These are phyloP conservation scores for Chenopodium berlandieri DNA, from an alignment of 148 eudicot genomes.

Conservation along the genomic window DNA sequence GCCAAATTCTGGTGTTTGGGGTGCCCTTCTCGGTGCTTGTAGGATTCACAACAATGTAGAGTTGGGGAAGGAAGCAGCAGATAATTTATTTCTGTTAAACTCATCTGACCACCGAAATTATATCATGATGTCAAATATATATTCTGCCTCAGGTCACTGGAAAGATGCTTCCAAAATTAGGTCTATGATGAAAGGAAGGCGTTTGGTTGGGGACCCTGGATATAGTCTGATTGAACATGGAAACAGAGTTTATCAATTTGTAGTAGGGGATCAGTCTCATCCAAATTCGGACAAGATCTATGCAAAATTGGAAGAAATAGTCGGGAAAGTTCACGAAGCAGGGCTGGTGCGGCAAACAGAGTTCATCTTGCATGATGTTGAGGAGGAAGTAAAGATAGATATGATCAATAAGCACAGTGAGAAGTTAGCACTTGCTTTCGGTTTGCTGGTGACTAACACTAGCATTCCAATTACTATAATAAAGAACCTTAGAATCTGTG, in stretches of 20 bases:
- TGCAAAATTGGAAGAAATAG: slow-evolving; percentile 35
- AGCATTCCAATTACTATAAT: slow-evolving; percentile 35
- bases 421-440: slow-evolving; percentile 51
- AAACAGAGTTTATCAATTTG: slow-evolving; percentile 34
- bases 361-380: slow-evolving; percentile 42
- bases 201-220: slow-evolving; percentile 29
- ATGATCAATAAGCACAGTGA: slow-evolving; percentile 49
- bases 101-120: slow-evolving; percentile 41
- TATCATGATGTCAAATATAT: slow-evolving; percentile 41
- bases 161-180: slow-evolving; percentile 39
- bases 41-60: slow-evolving; percentile 38
- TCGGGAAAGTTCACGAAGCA: slow-evolving; percentile 28
- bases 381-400: slow-evolving; percentile 38
- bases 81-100: slow-evolving; percentile 32
- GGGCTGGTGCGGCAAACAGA: slow-evolving; percentile 38
- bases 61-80: slow-evolving; percentile 48
- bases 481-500: slow-evolving; percentile 54
- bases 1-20: slow-evolving; percentile 50
- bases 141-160: slow-evolving; percentile 45
- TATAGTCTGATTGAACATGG: slow-evolving; percentile 39
- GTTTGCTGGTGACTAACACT: slow-evolving; percentile 33
- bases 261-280: slow-evolving; percentile 43
- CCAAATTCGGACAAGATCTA: slow-evolving; percentile 37
- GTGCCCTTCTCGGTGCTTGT: slow-evolving; percentile 44
- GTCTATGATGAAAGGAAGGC: slow-evolving; percentile 37